phyloP scores from a whole-genome alignment of 768 basidiomycete species.

The Tylopilus sp. region DNA sequence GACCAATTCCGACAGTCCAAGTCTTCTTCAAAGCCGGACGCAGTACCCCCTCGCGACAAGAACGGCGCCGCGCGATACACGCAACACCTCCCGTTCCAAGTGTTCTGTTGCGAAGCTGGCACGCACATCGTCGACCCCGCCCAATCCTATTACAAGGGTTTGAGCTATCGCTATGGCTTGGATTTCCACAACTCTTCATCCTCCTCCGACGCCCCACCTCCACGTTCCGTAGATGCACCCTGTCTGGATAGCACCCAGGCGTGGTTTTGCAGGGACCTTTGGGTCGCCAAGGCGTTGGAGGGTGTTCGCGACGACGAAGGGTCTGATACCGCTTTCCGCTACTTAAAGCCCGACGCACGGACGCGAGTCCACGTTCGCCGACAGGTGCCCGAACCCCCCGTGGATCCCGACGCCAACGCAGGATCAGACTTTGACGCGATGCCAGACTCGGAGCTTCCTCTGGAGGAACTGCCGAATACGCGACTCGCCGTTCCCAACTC shows the following conservation, averaged over 20 bases:
- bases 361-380: conserved; percentile 32
- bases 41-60: conserved; percentile 88
- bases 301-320: conserved; percentile 57
- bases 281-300: conserved; percentile 84
- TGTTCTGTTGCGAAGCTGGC: conserved; percentile 98
- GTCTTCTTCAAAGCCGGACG: conserved; percentile 85
- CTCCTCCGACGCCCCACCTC: conserved; percentile 47
- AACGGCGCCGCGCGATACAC: conserved; percentile 79
- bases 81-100: conserved; percentile 94
- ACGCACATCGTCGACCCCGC: conserved; percentile 95
- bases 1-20: conserved; percentile 98
- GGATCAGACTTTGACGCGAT: conserved; percentile 90
- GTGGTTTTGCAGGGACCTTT: conserved; percentile 97
- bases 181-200: conserved; percentile 83
- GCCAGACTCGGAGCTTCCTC: conserved; percentile 53
- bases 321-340: conserved; percentile 12
- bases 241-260: conserved; percentile 97
- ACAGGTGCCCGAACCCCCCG: conserved; percentile 28
- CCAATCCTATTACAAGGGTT: conserved; percentile 92
- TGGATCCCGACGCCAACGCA: conserved; percentile 74
- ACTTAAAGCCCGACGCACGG: conserved; percentile 10
- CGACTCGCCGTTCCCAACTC: conserved; percentile 77
- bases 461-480: conserved; percentile 29
- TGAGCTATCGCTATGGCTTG: conserved; percentile 77
- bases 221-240: conserved; percentile 72